Base-by-base conservation (phyloP, 1,284 basidiomycete species). In the Amylostereum areolatum region DNA sequence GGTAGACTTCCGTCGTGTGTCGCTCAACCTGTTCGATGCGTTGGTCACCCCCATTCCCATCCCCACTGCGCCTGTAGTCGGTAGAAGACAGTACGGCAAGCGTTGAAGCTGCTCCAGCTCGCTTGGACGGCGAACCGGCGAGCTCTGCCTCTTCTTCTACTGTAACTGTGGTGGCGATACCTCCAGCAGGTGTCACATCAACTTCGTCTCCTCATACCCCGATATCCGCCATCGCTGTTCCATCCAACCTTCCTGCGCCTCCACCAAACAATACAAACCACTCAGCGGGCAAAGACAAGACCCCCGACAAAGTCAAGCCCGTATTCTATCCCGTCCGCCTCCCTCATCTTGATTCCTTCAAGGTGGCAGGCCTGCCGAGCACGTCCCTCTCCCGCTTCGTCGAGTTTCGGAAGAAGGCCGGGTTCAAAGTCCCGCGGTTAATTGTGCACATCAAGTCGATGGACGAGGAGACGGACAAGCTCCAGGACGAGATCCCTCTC, bases 1-100 rank as follows among this genome's bases (percentile, higher is more conserved):
- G 52, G 62, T 75, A 28, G 72, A 78, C 57, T 76, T 78, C 54
- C 52, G 59, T n/a, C 61, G 64, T 44, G 62, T 75, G 18, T 57
- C 60, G 18, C 55, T 62, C 12, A 59, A 57, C 28, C 67, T 74
- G 47, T 66, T 69, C 54, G 61, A 66, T n/a, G 62, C 70, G 25
- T 66, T 74, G 29, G 53, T 60, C 39, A 43, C 51, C 18, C 18
- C 33, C 29, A 24, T 37, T 44, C 43, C 33, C 49, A 37, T 31
- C n/a, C 36, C 6, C 30, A 33, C 30, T 24, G 24, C 36, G 2
- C 9, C 34, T 29, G 24, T 28, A n/a, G 9, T 12, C 37, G 33
- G 11, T 37, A 9, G 25, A 8, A 29, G 42, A 31, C 35, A 31
- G 33, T n/a, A 32, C 48, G 12, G 5, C 31, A 36, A 44, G 33